Evolutionary conservation across 2,329 filamentous ascomycete genomes (phyloP), one percentile per base, ranked within the genome.

Genomic region (Fusarium sp.): DNA sequence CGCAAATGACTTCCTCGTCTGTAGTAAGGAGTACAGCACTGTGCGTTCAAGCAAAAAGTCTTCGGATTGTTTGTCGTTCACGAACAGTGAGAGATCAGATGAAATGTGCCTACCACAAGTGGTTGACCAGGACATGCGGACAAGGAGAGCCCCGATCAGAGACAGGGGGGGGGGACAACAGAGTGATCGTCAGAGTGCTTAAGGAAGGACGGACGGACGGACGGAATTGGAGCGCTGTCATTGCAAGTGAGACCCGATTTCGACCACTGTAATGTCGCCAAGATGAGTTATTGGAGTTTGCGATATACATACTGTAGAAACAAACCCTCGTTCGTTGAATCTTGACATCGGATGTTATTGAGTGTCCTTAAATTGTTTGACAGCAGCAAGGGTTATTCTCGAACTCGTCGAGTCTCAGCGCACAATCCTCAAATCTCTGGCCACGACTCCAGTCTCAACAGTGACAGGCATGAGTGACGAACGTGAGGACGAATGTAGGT

Each of bases 221-320:
- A 52, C 65, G 67, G 67, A 74, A 73, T 48, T 63, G 44, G 52
- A 61, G 62, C 46, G 71, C 61, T 68, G 58, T 72, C 62, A 65
- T 70, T 70, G 63, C 47, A 62, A 52, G 58, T 45, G 61, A 65
- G 55, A 65, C 57, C 51, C 52, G 53, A 47, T 57, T 42, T 52
- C 42, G 46, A 57, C 58, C 25, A 51, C 53, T 30, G 24, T 27
- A 40, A 58, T 24, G 41, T 32, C 32, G 45, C 34, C 18, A 32
- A 30, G 51, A 30, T 18, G 27, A 48, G 11, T 42, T 29, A 52
- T 59, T 24, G 41, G 29, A 40, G 44, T 41, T 48, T 54, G 44
- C 46, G 46, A n/a, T 48, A 42, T 32, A 27, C 29, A 40, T 42
- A 49, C 24, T 40, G 34, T 24, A 27, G 34, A 40, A 47, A 54